Evolutionary conservation across 1,284 basidiomycete genomes (phyloP).

Genomic region (Waitea zeae): DNA sequence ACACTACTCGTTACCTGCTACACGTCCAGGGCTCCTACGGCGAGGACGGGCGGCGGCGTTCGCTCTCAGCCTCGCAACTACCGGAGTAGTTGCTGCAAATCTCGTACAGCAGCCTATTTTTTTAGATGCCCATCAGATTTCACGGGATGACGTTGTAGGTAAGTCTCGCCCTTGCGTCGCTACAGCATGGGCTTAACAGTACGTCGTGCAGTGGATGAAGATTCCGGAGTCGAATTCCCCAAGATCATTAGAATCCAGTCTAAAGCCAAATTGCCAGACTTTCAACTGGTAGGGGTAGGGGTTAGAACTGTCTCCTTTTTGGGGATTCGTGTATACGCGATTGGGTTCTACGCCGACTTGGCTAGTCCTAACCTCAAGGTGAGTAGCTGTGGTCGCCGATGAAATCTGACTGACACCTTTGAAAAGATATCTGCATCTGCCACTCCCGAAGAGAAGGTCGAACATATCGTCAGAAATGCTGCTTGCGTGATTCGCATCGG

Average conservation of each 20-base stretch:
- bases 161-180: too few relatives aligned
- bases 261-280: constrained; percentile 35
- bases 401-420: constrained; percentile 12
- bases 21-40: too few relatives aligned
- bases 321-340: constrained; percentile 69
- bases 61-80: too few relatives aligned
- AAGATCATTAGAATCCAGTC: constrained; percentile 41
- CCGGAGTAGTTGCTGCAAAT: too few relatives aligned
- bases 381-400: constrained; percentile 9
- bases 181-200: too few relatives aligned
- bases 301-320: constrained; percentile 78
- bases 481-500: constrained; percentile 66
- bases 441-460: constrained; percentile 50
- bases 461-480: constrained; percentile 46
- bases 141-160: too few relatives aligned
- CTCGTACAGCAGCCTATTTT: too few relatives aligned
- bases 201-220: constrained; percentile 59
- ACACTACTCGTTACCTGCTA: too few relatives aligned
- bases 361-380: constrained; percentile 41
- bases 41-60: too few relatives aligned
- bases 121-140: too few relatives aligned
- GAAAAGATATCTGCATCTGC: constrained; percentile 25
- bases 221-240: constrained; percentile 57
- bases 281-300: constrained; percentile 64
- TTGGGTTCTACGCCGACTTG: constrained; percentile 74